Evolutionary conservation across 2,329 filamentous ascomycete genomes (phyloP).

Genomic region (Ascochyta clinopodiicola): DNA sequence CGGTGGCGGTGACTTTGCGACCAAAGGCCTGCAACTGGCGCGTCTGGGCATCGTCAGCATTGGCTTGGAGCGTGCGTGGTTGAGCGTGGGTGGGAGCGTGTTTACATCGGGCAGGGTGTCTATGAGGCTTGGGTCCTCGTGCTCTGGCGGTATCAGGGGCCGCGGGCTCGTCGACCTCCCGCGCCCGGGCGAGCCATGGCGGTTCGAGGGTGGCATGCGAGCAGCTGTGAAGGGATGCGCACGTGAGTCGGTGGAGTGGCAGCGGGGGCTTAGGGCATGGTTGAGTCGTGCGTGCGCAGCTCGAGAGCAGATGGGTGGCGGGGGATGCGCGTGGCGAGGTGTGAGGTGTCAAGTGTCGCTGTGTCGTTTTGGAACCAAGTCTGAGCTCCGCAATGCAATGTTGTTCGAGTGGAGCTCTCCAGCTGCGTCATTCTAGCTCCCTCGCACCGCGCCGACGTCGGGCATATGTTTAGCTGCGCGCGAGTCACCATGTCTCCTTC

Average conservation of each 20-base stretch:
- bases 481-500: not conserved
- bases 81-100: not conserved
- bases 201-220: slow-evolving; percentile 36
- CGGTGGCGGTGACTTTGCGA: slow-evolving; percentile 92
- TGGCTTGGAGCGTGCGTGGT: not conserved
- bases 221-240: slow-evolving; percentile 13
- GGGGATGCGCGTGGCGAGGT: not conserved
- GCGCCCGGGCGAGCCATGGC: slow-evolving; percentile 39
- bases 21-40: slow-evolving; percentile 91
- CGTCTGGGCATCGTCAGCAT: slow-evolving; percentile 61
- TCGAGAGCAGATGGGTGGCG: not conserved
- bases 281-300: not conserved
- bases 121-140: slow-evolving; percentile 41
- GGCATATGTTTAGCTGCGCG: not conserved
- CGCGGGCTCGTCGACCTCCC: slow-evolving; percentile 43
- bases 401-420: slow-evolving; percentile 5
- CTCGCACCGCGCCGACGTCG: not conserved
- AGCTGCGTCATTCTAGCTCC: slow-evolving; percentile 29
- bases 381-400: not conserved
- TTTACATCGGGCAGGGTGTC: slow-evolving; percentile 43
- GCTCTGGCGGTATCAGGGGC: slow-evolving; percentile 31
- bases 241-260: not conserved
- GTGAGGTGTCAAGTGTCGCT: not conserved
- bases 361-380: not conserved
- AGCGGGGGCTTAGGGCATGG: not conserved